Percentiles rank a stretch among this genome's conserved stretches.
Evolutionary conservation across 345 rosid species (phyloP).

Genomic region (Pelargonium nanum): DNA sequence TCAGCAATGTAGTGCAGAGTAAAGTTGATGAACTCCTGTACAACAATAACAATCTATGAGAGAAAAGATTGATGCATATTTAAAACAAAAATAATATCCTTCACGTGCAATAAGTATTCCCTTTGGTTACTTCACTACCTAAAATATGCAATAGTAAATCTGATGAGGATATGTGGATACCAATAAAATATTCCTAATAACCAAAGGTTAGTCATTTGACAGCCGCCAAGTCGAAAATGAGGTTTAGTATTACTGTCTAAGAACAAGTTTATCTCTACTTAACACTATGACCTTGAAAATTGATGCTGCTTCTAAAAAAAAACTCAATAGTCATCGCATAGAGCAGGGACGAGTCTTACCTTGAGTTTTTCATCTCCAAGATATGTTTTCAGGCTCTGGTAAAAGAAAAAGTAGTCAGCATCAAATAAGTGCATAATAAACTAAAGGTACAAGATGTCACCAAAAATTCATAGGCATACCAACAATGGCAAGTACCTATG

Average conservation of each 20-base stretch:
- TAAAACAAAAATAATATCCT: not conserved
- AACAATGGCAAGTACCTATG: not conserved
- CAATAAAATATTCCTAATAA: not conserved
- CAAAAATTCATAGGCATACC: not conserved
- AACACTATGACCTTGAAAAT: not conserved
- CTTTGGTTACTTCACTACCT: not conserved
- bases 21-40: conserved; percentile 85
- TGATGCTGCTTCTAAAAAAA: not conserved
- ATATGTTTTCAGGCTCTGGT: conserved; percentile 78
- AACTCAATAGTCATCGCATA: conserved; percentile 6
- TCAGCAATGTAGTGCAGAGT: conserved; percentile 85
- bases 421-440: not conserved
- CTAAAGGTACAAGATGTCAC: conserved; percentile 1
- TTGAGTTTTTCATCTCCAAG: conserved; percentile 83
- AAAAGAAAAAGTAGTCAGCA: conserved; percentile 14
- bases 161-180: not conserved
- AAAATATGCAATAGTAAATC: not conserved
- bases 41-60: conserved; percentile 12
- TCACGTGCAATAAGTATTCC: not conserved
- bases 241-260: no score
- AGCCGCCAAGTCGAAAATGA: not conserved
- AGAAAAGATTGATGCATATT: conserved; percentile 5
- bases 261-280: not conserved
- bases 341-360: conserved; percentile 27
- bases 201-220: not conserved